Base-by-base conservation (phyloP, 2,329 filamentous ascomycete genomes). In the Onygenales sp. region DNA sequence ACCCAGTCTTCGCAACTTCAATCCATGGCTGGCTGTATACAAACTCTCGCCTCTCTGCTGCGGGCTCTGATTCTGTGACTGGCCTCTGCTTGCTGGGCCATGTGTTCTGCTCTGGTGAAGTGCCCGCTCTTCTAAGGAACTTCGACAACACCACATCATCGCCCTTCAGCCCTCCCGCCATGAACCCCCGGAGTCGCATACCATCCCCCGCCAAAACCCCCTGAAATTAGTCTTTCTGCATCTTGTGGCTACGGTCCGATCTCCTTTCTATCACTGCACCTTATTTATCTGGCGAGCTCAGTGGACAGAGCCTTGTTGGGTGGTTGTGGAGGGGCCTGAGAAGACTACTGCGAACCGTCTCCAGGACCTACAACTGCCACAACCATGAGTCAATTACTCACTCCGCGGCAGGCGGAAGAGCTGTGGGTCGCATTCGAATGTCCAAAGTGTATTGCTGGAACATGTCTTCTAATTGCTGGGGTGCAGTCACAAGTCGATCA, bases 401-500 rank as follows among this genome's bases (percentile, higher is more conserved):
- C 87, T 57, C 76, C 79, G 65, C 83, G 86, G 67, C 89, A 94
- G 77, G 88, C 88, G 59, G 89, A 93, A 53, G 55, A 55, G 54
- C 56, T 61, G 57, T 61, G 55, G 14, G 54, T 59, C 21, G 17
- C 35, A 13, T 42, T 43, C 27, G 6, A 36, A 17, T n/a, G 3
- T 7, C 39, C 31, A 6, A 47, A 21, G n/a, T 17, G 36, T 50
- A 53, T 61, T 57, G 56, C 54, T 52, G 38, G 32, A 48, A 17
- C n/a, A 17, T 48, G 32, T 43, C 51, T 46, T 13, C 51, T 54
- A 50, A 53, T 50, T 51, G 8, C 21, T 31, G 58, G 52, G 58
- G 61, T 54, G 66, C 72, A 94, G 89, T 66, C 89, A 96, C 78
- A 95, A 95, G 76, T 88, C 90, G 59, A 89, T 96, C 62, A 86